phyloP scores from a whole-genome alignment of 1,284 basidiomycete genomes.

The Grifola frondosa region DNA sequence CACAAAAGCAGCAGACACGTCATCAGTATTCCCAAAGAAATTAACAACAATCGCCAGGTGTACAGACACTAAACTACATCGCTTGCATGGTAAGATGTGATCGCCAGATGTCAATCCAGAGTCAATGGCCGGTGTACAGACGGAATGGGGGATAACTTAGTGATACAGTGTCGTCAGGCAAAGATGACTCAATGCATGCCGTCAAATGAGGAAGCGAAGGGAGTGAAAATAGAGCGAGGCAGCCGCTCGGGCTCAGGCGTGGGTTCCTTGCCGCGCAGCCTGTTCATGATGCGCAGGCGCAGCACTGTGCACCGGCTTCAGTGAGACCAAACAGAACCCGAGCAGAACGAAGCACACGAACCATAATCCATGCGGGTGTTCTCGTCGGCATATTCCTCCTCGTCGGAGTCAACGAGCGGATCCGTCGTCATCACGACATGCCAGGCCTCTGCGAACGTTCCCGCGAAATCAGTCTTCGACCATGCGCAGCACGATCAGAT shows the following conservation, averaged over 20 bases:
- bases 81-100: too few species aligned
- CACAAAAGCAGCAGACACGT: too few species aligned
- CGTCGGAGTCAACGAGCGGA: slow-evolving; percentile 55
- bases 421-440: slow-evolving; percentile 52
- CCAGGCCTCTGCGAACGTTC: slow-evolving; percentile 54
- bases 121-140: too few species aligned
- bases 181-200: too few species aligned
- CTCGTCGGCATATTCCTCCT: slow-evolving; percentile 57
- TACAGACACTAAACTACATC: too few species aligned
- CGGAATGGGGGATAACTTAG: too few species aligned
- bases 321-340: slow-evolving; percentile 4
- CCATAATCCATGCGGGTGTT: slow-evolving; percentile 53
- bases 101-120: too few species aligned
- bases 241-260: slow-evolving; percentile 40
- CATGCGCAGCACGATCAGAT: too few species aligned
- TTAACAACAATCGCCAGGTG: too few species aligned
- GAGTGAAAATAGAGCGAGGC: slow-evolving; percentile 5
- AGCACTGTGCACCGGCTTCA: slow-evolving; percentile 38
- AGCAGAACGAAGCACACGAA: slow-evolving; percentile 28
- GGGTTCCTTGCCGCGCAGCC: slow-evolving; percentile 49
- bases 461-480: too few species aligned
- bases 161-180: too few species aligned
- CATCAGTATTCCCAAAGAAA: too few species aligned
- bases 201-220: slow-evolving; percentile 4
- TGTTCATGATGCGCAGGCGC: slow-evolving; percentile 57